Evolutionary conservation across 345 rosid species (phyloP).

Genomic region (Populus simonii): DNA sequence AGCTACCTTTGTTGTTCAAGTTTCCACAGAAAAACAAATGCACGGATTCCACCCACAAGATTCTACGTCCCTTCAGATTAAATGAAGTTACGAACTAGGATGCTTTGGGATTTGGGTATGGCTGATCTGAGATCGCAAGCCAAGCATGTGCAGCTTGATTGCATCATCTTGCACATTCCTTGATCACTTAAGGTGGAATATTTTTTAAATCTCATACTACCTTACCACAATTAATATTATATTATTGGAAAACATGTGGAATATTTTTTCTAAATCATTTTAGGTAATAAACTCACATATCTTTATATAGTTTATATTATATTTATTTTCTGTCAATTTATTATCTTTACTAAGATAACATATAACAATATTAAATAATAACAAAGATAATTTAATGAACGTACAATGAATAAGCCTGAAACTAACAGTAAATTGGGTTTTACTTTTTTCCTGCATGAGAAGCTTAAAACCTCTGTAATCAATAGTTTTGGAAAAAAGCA

Average conservation of each 20-base stretch:
- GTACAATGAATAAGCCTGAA: neutral
- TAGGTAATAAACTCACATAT: rapidly evolving
- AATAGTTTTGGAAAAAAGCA: neutral
- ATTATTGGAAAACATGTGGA: too few relatives aligned
- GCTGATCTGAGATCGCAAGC: neutral
- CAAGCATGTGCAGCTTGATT: neutral
- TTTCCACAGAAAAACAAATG: neutral
- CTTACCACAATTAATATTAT: too few relatives aligned
- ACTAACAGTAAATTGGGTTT: neutral
- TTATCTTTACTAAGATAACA: too few relatives aligned
- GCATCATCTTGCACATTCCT: neutral
- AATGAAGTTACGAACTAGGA: too few relatives aligned
- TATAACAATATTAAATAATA: too few relatives aligned
- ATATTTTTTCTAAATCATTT: too few relatives aligned
- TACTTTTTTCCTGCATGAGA: neutral
- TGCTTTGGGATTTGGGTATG: neutral
- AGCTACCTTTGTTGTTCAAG: neutral
- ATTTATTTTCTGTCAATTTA: rapidly evolving
- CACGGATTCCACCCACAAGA: neutral
- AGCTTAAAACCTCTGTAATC: neutral
- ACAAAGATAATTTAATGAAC: too few relatives aligned
- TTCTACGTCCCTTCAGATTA: too few relatives aligned
- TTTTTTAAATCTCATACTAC: too few relatives aligned
- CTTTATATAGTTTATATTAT: too few relatives aligned
- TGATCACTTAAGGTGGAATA: rapidly evolving